Evolutionary conservation across 441 rosid genomes (phyloP).

Genomic region (Gossypium gossypioides): DNA sequence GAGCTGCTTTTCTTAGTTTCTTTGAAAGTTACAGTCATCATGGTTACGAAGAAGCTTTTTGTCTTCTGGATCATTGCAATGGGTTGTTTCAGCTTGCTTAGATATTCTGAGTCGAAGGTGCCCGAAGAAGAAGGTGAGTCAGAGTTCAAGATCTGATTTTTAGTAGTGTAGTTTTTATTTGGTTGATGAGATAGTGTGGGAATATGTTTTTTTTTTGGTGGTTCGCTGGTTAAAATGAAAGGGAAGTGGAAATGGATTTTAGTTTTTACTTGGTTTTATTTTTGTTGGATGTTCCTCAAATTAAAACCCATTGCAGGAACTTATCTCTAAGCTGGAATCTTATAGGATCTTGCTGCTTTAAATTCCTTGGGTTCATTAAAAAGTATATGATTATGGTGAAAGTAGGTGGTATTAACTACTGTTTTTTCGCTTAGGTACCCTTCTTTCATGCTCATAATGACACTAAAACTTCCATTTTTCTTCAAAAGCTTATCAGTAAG

Average conservation of each 20-base stretch:
- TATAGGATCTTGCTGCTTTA: neutral
- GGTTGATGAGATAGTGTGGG: conserved; percentile 11
- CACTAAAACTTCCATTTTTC: neutral
- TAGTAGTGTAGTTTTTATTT: conserved; percentile 3
- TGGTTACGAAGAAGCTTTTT: conserved; percentile 24
- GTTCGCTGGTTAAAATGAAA: conserved; percentile 1
- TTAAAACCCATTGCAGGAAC: neutral
- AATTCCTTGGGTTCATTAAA: neutral
- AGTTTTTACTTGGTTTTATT: conserved; percentile 6
- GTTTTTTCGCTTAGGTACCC: neutral
- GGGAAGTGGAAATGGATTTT: conserved; percentile 5
- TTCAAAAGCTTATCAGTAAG: neutral
- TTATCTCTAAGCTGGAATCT: neutral
- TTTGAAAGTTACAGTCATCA: conserved; percentile 10
- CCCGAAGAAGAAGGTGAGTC: conserved; percentile 55
- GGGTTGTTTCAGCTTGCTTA: conserved; percentile 32
- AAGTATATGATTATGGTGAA: neutral
- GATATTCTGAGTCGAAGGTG: conserved; percentile 35
- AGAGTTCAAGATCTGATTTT: neutral
- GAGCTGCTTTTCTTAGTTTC: neutral
- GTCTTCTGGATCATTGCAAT: conserved; percentile 31
- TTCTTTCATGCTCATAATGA: neutral
- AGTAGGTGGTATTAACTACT: neutral
- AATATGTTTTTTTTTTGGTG: conserved; percentile 13
- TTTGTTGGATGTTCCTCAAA: conserved; percentile 7